phyloP scores from a whole-genome alignment of 148 eudicot genomes.

The Agrostemma githago region DNA sequence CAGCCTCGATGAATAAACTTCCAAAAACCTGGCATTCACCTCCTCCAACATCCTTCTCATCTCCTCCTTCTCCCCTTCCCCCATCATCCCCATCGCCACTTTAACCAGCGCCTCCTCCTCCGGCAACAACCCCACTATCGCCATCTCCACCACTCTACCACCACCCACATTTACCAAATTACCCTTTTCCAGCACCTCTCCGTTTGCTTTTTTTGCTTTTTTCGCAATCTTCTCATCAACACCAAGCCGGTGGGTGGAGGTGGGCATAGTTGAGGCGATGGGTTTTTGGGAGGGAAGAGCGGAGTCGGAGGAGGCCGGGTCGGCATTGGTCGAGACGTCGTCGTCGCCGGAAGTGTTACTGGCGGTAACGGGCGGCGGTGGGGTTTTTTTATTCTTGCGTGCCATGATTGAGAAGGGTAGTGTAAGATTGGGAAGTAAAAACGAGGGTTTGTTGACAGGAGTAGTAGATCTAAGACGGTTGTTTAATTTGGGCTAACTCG shows the following conservation, averaged over 20 bases:
- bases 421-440: not conserved
- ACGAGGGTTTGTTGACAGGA: not conserved
- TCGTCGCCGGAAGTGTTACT: not conserved
- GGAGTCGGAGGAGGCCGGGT: not conserved
- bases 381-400: not conserved
- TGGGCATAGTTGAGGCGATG: not conserved
- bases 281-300: not conserved
- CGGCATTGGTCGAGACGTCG: not conserved
- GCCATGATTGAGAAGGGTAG: conserved; percentile 8
- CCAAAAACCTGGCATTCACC: conserved; percentile 3
- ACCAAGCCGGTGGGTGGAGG: not conserved
- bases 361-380: not conserved
- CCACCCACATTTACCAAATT: not conserved
- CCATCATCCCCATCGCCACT: not conserved
- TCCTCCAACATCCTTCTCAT: not conserved
- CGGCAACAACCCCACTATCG: not conserved
- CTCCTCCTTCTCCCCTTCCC: not conserved
- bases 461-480: too few relatives aligned
- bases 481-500: too few relatives aligned
- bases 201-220: not conserved
- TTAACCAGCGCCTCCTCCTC: conserved; percentile 4
- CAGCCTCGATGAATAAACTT: conserved; percentile 9
- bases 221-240: too few relatives aligned
- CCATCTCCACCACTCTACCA: not conserved
- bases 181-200: not conserved